Evolutionary conservation across 2,329 filamentous ascomycete genomes (phyloP).

Genomic region (Chalaropsis ovoidea): DNA sequence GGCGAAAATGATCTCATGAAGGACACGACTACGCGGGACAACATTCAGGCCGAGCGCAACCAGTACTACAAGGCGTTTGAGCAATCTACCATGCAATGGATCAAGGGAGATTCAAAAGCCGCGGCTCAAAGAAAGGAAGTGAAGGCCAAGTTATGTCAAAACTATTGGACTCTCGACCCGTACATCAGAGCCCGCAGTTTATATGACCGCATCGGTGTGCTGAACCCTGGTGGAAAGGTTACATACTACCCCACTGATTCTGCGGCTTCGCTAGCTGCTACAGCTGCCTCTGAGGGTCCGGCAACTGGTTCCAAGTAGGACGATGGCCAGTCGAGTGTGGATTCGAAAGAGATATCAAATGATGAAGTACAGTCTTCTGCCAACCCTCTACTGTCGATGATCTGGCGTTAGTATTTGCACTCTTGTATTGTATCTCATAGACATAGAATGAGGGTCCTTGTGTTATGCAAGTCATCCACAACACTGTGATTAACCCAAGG

Average conservation of each 20-base stretch:
- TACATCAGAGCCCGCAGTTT: conserved; percentile 72
- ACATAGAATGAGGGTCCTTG: background rate
- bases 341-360: background rate
- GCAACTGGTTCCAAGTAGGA: conserved; percentile 1
- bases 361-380: background rate
- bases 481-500: no score
- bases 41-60: conserved; percentile 53
- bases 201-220: conserved; percentile 71
- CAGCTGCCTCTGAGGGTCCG: conserved; percentile 25
- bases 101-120: conserved; percentile 42
- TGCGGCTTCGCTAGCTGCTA: conserved; percentile 27
- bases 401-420: conserved; percentile 10
- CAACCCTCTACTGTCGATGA: background rate
- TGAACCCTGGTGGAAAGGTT: conserved; percentile 56
- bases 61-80: conserved; percentile 65
- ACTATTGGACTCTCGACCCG: conserved; percentile 86
- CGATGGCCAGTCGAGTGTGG: background rate
- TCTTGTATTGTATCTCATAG: background rate
- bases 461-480: background rate
- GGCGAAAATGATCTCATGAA: conserved; percentile 72
- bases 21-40: conserved; percentile 51
- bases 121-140: conserved; percentile 51
- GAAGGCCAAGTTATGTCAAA: conserved; percentile 53
- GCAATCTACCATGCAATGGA: conserved; percentile 64
- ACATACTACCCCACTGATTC: conserved; percentile 51